A percentile compares a stretch with the other conserved stretches of the same genome.
Conservation (phyloP, 768 basidiomycete genomes). For the Leccinellum albellum region DNA sequence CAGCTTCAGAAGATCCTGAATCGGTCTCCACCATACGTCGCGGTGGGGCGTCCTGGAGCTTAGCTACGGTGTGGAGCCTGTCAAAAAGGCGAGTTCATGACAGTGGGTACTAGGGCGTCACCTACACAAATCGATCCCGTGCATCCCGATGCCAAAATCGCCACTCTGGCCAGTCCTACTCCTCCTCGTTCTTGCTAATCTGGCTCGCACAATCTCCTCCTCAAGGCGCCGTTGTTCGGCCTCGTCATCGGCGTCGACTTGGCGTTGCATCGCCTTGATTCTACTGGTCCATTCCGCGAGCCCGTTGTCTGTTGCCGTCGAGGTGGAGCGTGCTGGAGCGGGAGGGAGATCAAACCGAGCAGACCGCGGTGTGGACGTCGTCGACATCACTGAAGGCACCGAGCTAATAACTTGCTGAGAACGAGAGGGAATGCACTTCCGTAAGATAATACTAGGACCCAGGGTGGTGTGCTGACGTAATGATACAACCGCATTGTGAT, state of each 20-base stretch:
- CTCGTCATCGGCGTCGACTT: conserved; percentile 79
- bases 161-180: conserved; percentile 33
- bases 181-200: conserved; percentile 44
- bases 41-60: conserved; percentile 16
- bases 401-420: not conserved
- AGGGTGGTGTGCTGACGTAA: conserved; percentile 23
- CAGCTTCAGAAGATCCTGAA: not conserved
- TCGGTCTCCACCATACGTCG: conserved; percentile 11
- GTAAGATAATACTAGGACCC: not conserved
- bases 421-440: not conserved
- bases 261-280: conserved; percentile 76
- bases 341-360: conserved; percentile 38
- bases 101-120: conserved; percentile 8
- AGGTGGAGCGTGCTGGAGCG: conserved; percentile 20
- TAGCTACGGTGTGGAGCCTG: conserved; percentile 15
- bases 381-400: conserved; percentile 22
- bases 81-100: not conserved
- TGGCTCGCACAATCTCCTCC: conserved; percentile 48
- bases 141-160: conserved; percentile 38
- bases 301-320: conserved; percentile 48
- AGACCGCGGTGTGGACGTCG: conserved; percentile 27
- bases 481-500: not conserved
- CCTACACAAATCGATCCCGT: conserved; percentile 31
- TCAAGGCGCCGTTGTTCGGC: conserved; percentile 67
- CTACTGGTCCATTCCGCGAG: conserved; percentile 80